phyloP scores from a whole-genome alignment of 805 yeast species.

The Candida suzukii region DNA sequence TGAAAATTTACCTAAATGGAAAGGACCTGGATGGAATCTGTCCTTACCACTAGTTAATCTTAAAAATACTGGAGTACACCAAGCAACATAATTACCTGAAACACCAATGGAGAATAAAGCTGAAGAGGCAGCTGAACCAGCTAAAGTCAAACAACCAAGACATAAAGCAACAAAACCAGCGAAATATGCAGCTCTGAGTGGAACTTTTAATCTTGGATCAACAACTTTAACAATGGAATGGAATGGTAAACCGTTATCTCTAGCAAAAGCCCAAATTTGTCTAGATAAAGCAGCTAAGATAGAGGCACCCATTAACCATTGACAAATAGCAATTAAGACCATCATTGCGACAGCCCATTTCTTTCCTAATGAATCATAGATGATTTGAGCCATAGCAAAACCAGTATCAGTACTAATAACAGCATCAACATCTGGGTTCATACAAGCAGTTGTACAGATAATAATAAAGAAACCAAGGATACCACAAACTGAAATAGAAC shows the following conservation, averaged over 20 bases:
- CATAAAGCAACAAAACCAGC: conserved; percentile 38
- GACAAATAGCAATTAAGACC: conserved; percentile 50
- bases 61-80: conserved; percentile 53
- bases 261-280: conserved; percentile 68
- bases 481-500: conserved; percentile 51
- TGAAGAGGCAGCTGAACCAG: conserved; percentile 48
- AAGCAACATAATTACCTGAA: conserved; percentile 52
- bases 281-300: conserved; percentile 57
- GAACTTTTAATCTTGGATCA: conserved; percentile 45
- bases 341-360: conserved; percentile 59
- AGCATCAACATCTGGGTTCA: conserved; percentile 35
- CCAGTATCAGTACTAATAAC: conserved; percentile 42
- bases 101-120: conserved; percentile 60
- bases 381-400: conserved; percentile 56
- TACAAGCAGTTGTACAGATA: conserved; percentile 46
- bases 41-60: conserved; percentile 39
- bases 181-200: conserved; percentile 51
- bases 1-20: conserved; percentile 51
- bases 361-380: conserved; percentile 52
- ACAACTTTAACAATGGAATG: conserved; percentile 48
- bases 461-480: conserved; percentile 48
- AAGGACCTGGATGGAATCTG: conserved; percentile 56
- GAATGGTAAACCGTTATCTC: conserved; percentile 68
- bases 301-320: conserved; percentile 59
- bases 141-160: conserved; percentile 48